phyloP scores from a whole-genome alignment of 805 yeast genomes.

The Yamadazyma scolyti region DNA sequence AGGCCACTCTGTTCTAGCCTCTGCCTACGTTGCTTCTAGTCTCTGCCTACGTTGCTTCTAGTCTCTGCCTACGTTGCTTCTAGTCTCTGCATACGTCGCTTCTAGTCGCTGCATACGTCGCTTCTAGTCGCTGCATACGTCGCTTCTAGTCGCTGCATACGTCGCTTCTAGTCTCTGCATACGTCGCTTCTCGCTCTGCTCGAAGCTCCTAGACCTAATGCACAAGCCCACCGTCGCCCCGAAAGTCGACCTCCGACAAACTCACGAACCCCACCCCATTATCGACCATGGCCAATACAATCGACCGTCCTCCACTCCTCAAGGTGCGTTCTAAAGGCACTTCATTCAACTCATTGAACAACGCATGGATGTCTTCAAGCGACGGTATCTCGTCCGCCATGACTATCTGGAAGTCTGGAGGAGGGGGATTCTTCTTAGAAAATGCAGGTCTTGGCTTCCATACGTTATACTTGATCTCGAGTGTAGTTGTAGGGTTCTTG shows the following conservation, averaged over 20 bases:
- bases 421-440: slow-evolving; percentile 64
- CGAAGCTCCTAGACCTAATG: slow-evolving; percentile 1
- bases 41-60: too few relatives aligned
- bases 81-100: too few relatives aligned
- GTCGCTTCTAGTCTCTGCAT: too few relatives aligned
- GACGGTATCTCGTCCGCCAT: slow-evolving; percentile 52
- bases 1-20: too few relatives aligned
- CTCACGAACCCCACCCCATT: slow-evolving; percentile 70
- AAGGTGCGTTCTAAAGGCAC: slow-evolving; percentile 37
- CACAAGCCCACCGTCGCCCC: slow-evolving; percentile 1
- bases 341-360: slow-evolving; percentile 18
- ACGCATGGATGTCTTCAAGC: slow-evolving; percentile 33
- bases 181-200: too few relatives aligned
- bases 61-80: too few relatives aligned
- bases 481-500: slow-evolving; percentile 8
- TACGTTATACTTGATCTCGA: slow-evolving; percentile 53
- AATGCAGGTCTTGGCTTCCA: slow-evolving; percentile 82
- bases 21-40: too few relatives aligned
- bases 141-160: too few relatives aligned
- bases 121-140: too few relatives aligned
- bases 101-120: too few relatives aligned
- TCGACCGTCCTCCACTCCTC: slow-evolving; percentile 49
- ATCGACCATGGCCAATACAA: slow-evolving; percentile 70
- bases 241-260: slow-evolving; percentile 49
- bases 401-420: slow-evolving; percentile 72